Evolutionary conservation across 352 stramenopile genomes (phyloP).

Genomic region (Paralagenidium karlingii): DNA sequence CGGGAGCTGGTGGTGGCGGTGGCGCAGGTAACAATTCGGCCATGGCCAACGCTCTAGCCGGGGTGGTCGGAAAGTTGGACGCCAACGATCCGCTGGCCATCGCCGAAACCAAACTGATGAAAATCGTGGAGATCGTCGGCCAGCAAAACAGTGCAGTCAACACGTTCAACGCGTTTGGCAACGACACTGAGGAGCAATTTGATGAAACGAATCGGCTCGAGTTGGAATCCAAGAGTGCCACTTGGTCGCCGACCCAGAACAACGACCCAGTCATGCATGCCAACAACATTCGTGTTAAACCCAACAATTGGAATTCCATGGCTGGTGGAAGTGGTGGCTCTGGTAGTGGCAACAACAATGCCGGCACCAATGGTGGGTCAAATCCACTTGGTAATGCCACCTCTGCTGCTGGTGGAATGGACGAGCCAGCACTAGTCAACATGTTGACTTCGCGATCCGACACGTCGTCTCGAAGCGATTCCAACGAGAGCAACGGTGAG

Average conservation of each 20-base stretch:
- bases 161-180: slow-evolving; percentile 32
- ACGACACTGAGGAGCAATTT: slow-evolving; percentile 1
- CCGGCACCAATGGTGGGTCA: background rate
- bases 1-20: background rate
- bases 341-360: background rate
- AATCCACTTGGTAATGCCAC: background rate
- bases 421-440: slow-evolving; percentile 4
- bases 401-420: background rate
- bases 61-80: slow-evolving; percentile 23
- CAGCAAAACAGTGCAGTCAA: slow-evolving; percentile 50
- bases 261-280: slow-evolving; percentile 55
- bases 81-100: slow-evolving; percentile 26
- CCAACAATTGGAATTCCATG: slow-evolving; percentile 10
- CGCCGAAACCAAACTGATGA: slow-evolving; percentile 62
- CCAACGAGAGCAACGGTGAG: slow-evolving; percentile 26
- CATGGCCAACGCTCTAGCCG: slow-evolving; percentile 6
- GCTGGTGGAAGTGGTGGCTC: too few species aligned
- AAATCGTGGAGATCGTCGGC: slow-evolving; percentile 65
- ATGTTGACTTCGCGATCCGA: slow-evolving; percentile 45
- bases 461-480: slow-evolving; percentile 13
- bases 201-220: too few species aligned
- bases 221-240: slow-evolving; percentile 35
- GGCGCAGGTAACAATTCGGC: slow-evolving; percentile 3
- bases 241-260: slow-evolving; percentile 58
- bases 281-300: slow-evolving; percentile 70